Base-by-base conservation (phyloP, 371 early-diverging fungal genomes). In the Zychaea mexicana region DNA sequence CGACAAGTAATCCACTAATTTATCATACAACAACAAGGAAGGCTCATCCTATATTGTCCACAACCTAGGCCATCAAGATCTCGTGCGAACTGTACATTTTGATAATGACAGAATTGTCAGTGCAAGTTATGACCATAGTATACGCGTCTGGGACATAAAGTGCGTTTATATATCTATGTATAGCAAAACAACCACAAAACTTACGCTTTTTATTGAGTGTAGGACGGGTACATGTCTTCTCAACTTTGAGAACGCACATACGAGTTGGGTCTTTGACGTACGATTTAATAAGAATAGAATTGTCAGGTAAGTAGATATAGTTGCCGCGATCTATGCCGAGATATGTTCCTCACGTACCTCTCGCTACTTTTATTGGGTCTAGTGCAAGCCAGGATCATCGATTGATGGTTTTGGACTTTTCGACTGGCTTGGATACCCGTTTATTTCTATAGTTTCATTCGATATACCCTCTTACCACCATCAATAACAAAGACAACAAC, bases 231-330 rank as follows among this genome's bases (percentile, higher is more conserved):
- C 61, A 9, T 76, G 78, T 46, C 31, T 79, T 12, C 62, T 91
- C 17, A 85, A 90, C 71, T 87, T 93, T 57, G 78, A 84, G 62
- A 86, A 87, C 56, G 94, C 89, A 15, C 94, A 96, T 70, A 70
- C 87, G 4, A 92, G 93, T 71, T 96, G 97, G 97, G 94, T 98
- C 24, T 95, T 97, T 83, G 95, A 96, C 77, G 95, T 98, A 17
- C 94, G 93, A 66, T 91, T 94, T 71, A 91, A 91, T 59, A 71
- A 84, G 10, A 86, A 86, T 19, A 87, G 86, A 63, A 94, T 97
- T 42, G 85, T 97, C 59, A 87, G 88, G 88, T 85, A 76, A 72
- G 39, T 45, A 9, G 10, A 21, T 32, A 27, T 32, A 13, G 5
- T 30, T 31, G 46, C 19, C 21, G 55, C 38, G 13, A 17, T 42